Percentiles rank a stretch among this genome's conserved stretches.
Evolutionary conservation across 495 filamentous ascomycete species (phyloP).

Genomic region (Arthonia radiata): DNA sequence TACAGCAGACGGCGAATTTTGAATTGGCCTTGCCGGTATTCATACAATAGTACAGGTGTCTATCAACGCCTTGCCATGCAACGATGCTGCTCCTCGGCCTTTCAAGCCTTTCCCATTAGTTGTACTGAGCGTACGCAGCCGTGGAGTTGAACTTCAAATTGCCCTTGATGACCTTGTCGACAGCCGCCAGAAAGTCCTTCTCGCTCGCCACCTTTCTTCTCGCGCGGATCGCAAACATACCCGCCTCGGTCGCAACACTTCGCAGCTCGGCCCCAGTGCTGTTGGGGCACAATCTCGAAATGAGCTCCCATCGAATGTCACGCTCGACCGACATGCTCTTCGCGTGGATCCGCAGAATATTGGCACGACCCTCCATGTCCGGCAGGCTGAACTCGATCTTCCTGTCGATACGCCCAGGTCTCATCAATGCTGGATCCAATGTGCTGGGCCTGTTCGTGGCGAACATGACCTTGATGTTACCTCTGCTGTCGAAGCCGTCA

Average conservation of each 20-base stretch:
- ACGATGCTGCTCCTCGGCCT: too few relatives aligned
- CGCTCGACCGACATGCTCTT: slow-evolving; percentile 99
- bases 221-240: slow-evolving; percentile 96
- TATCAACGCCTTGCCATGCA: too few relatives aligned
- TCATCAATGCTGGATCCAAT: slow-evolving; percentile 85
- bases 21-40: too few relatives aligned
- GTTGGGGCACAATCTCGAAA: slow-evolving; percentile 89
- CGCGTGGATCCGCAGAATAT: slow-evolving; percentile 92
- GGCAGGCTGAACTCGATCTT: slow-evolving; percentile 98
- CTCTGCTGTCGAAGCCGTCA: slow-evolving; percentile 88
- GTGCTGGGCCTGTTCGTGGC: slow-evolving; percentile 94
- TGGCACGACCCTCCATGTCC: slow-evolving; percentile 86
- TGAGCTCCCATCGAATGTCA: slow-evolving; percentile 96
- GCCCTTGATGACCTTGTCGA: slow-evolving; percentile 99
- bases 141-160: slow-evolving; percentile 99
- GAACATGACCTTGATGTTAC: slow-evolving; percentile 99
- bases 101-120: too few relatives aligned
- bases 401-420: slow-evolving; percentile 89
- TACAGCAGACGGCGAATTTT: too few relatives aligned
- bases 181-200: slow-evolving; percentile 94
- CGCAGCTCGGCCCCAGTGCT: slow-evolving; percentile 82
- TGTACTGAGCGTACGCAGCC: too few relatives aligned
- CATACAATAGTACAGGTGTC: too few relatives aligned
- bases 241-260: slow-evolving; percentile 95
- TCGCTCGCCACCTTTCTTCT: slow-evolving; percentile 94